These are phyloP conservation scores for Daldinia childiae DNA, from an alignment of 495 filamentous ascomycete genomes.

Conservation along the genomic window DNA sequence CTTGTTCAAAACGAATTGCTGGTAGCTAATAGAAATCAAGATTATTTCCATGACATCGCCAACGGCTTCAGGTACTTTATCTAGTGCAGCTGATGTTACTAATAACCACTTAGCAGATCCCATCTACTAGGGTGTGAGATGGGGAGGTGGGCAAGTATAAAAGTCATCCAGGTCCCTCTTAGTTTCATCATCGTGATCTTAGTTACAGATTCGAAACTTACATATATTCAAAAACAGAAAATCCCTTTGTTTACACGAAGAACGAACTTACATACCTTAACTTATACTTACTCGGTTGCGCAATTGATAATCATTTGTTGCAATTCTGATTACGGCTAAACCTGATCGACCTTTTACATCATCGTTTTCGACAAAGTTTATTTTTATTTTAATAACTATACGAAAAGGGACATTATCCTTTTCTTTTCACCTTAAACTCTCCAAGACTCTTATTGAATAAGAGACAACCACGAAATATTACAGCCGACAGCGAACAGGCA, in stretches of 20 bases:
- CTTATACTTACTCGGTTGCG: not conserved
- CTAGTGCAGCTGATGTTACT: conserved; percentile 16
- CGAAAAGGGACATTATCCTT: not conserved
- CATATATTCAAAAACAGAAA: not conserved
- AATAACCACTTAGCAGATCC: conserved; percentile 11
- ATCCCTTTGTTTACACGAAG: conserved; percentile 17
- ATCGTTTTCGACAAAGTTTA: conserved; percentile 31
- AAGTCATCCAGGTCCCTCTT: conserved; percentile 35
- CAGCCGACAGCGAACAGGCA: conserved; percentile 1
- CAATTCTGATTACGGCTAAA: conserved; percentile 29
- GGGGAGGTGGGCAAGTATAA: conserved; percentile 29
- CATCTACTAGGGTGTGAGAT: not conserved
- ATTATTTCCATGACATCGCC: conserved; percentile 42
- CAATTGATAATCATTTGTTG: conserved; percentile 13
- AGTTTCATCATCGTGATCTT: conserved; percentile 41
- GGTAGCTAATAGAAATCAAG: conserved; percentile 43
- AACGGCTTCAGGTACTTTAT: conserved; percentile 36
- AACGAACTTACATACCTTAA: conserved; percentile 13
- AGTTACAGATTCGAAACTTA: conserved; percentile 23
- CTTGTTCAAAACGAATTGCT: conserved; percentile 27
- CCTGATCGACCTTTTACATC: conserved; percentile 34
- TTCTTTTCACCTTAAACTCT: not conserved
- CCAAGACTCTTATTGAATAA: not conserved
- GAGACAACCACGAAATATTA: conserved; percentile 3
- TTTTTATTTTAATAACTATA: conserved; percentile 11